These are phyloP conservation scores for Metschnikowia anglica DNA, from an alignment of 805 yeast species.

Conservation along the genomic window DNA sequence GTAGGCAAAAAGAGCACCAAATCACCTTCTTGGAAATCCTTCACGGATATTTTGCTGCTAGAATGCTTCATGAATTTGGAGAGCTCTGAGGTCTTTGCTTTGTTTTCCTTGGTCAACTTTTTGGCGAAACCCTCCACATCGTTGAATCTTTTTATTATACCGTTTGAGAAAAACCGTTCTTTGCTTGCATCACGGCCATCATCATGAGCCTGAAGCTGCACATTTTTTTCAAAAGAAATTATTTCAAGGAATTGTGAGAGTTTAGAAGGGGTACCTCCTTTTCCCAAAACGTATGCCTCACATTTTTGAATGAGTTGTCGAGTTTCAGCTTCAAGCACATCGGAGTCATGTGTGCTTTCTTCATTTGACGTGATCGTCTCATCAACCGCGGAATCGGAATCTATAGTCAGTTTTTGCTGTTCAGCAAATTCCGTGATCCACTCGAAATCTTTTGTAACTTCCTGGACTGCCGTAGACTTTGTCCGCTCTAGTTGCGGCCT, in stretches of 20 bases:
- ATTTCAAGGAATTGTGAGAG: slow-evolving; percentile 23
- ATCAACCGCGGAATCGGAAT: not conserved
- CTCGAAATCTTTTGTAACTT: slow-evolving; percentile 37
- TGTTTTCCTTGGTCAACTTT: slow-evolving; percentile 72
- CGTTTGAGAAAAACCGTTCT: slow-evolving; percentile 36
- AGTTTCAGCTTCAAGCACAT: slow-evolving; percentile 8
- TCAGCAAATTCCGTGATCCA: slow-evolving; percentile 45
- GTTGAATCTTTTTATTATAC: slow-evolving; percentile 68
- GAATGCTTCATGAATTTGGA: slow-evolving; percentile 27
- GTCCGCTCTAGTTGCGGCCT: slow-evolving; percentile 17
- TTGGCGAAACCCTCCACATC: slow-evolving; percentile 92
- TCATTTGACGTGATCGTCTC: slow-evolving; percentile 1
- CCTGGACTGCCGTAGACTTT: slow-evolving; percentile 37
- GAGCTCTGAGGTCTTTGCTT: slow-evolving; percentile 48
- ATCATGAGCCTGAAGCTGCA: slow-evolving; percentile 21
- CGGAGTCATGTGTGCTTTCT: slow-evolving; percentile 8
- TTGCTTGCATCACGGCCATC: slow-evolving; percentile 7
- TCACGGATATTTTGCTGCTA: slow-evolving; percentile 57
- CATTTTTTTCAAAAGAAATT: slow-evolving; percentile 31
- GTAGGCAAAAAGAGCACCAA: slow-evolving; percentile 85
- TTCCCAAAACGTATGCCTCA: slow-evolving; percentile 4
- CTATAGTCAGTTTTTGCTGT: slow-evolving; percentile 4
- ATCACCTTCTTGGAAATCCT: slow-evolving; percentile 68
- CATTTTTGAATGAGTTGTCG: slow-evolving; percentile 4
- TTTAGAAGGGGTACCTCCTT: not conserved